Conservation (phyloP, 2,329 filamentous ascomycete species). For the Xylariaceae sp. region DNA sequence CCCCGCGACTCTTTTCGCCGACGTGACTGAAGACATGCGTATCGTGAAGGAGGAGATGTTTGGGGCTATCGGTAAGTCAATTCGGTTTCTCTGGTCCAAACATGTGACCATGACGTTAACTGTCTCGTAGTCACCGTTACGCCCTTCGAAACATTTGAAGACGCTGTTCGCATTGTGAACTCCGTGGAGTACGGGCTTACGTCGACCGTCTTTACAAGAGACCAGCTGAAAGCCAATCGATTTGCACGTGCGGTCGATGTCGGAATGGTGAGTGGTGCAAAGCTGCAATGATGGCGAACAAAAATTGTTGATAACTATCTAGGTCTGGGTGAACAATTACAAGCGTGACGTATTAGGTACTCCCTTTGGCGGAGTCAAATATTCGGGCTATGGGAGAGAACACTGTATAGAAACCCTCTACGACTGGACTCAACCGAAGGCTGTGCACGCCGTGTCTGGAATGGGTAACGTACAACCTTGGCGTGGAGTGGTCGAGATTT, state of each 20-base stretch:
- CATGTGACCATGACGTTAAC: slow-evolving; percentile 67
- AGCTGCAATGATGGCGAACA: no score
- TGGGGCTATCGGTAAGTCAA: slow-evolving; percentile 41
- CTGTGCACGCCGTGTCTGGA: slow-evolving; percentile 3
- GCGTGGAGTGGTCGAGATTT: slow-evolving; percentile 2
- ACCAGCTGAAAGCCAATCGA: slow-evolving; percentile 42
- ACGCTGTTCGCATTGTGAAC: slow-evolving; percentile 32
- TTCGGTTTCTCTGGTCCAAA: no score
- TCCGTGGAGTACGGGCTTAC: slow-evolving; percentile 55
- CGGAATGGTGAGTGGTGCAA: slow-evolving; percentile 34
- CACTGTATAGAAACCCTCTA: slow-evolving; percentile 11
- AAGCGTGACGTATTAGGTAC: slow-evolving; percentile 20
- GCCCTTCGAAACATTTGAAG: slow-evolving; percentile 32
- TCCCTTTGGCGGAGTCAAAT: slow-evolving; percentile 17
- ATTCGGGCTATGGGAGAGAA: slow-evolving; percentile 16
- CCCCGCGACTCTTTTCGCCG: slow-evolving; percentile 81
- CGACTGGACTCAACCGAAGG: slow-evolving; percentile 6
- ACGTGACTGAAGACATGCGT: slow-evolving; percentile 76
- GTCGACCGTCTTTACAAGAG: slow-evolving; percentile 53
- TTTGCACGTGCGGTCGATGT: slow-evolving; percentile 52
- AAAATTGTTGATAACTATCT: not conserved
- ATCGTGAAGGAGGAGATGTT: slow-evolving; percentile 90
- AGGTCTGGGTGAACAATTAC: slow-evolving; percentile 41
- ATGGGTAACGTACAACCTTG: slow-evolving; percentile 13
- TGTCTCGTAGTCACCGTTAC: slow-evolving; percentile 50